These are phyloP conservation scores for Leersia perrieri DNA, from an alignment of 176 grass and related monocot species.

Conservation along the genomic window DNA sequence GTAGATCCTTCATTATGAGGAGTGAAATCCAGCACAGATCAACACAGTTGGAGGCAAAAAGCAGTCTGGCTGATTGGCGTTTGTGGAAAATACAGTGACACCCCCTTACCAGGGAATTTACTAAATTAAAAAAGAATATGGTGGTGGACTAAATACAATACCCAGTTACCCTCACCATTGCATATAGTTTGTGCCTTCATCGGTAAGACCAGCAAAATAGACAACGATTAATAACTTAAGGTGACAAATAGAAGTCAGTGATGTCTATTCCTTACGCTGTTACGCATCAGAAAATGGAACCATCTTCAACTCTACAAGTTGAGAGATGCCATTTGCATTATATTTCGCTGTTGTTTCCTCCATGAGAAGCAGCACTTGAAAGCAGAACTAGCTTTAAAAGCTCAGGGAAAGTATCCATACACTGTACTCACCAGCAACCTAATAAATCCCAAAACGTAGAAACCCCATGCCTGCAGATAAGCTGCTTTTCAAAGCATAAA, in stretches of 20 bases:
- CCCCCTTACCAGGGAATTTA: slow-evolving; percentile 90
- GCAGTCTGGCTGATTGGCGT: slow-evolving; percentile 51
- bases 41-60: slow-evolving; percentile 70
- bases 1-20: slow-evolving; percentile 64
- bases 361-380: slow-evolving; percentile 11
- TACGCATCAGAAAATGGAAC: not conserved
- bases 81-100: slow-evolving; percentile 47
- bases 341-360: slow-evolving; percentile 18
- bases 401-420: slow-evolving; percentile 25
- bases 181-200: slow-evolving; percentile 40
- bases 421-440: slow-evolving; percentile 40
- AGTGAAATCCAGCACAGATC: slow-evolving; percentile 68
- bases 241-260: slow-evolving; percentile 33
- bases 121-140: slow-evolving; percentile 26
- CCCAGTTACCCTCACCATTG: slow-evolving; percentile 34
- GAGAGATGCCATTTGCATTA: slow-evolving; percentile 15
- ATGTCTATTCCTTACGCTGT: slow-evolving; percentile 22
- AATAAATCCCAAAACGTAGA: slow-evolving; percentile 23
- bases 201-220: slow-evolving; percentile 30
- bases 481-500: slow-evolving; percentile 39
- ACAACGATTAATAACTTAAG: slow-evolving; percentile 32
- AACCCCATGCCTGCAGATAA: slow-evolving; percentile 39
- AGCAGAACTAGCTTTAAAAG: slow-evolving; percentile 27
- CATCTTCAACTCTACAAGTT: slow-evolving; percentile 33
- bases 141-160: slow-evolving; percentile 42